Conservation (phyloP, 495 filamentous ascomycete species). For the Aspergillus homomorphus region DNA sequence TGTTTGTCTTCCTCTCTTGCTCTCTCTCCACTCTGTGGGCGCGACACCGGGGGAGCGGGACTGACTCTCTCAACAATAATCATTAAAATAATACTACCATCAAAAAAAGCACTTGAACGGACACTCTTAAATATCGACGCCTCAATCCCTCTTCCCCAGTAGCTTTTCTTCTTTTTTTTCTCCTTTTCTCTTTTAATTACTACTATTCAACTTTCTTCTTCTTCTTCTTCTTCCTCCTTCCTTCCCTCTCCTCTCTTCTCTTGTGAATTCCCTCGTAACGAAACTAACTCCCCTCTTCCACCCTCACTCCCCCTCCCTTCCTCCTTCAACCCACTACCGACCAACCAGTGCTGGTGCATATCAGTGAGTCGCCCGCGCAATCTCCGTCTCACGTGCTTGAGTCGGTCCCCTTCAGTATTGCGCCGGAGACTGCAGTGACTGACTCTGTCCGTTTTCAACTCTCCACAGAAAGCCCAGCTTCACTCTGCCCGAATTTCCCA, state of each 20-base stretch:
- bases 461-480: background rate
- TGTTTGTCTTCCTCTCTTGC: background rate
- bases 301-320: background rate
- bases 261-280: too few relatives aligned
- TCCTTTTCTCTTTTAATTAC: conserved; percentile 6
- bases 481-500: conserved; percentile 4
- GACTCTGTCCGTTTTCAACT: background rate
- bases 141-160: background rate
- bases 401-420: conserved; percentile 2
- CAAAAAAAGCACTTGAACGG: background rate
- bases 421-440: background rate
- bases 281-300: conserved; percentile 6
- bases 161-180: conserved; percentile 3
- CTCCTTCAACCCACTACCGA: conserved; percentile 5
- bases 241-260: conserved; percentile 4
- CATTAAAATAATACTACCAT: background rate
- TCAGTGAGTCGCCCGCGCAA: conserved; percentile 8
- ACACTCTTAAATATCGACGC: conserved; percentile 1
- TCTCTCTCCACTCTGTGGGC: background rate
- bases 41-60: conserved; percentile 20
- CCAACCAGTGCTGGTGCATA: conserved; percentile 9
- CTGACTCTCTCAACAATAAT: conserved; percentile 20
- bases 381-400: conserved; percentile 15
- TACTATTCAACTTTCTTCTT: conserved; percentile 4
- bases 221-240: conserved; percentile 5